Evolutionary conservation across 2,329 filamentous ascomycete species (phyloP).

Genomic region (Ilyonectria mors-panacis): DNA sequence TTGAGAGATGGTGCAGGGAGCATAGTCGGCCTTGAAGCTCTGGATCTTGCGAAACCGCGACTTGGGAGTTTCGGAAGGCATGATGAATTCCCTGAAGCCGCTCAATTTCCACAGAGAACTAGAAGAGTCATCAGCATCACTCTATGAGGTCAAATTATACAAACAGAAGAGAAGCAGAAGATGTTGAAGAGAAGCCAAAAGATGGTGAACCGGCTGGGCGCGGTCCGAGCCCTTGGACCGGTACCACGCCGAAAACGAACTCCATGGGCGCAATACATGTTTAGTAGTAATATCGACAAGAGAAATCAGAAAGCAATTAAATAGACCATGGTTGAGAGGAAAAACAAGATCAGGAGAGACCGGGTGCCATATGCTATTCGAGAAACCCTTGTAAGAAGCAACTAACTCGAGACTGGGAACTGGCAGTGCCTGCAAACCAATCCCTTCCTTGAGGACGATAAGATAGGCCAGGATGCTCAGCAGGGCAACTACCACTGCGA

Average conservation of each 20-base stretch:
- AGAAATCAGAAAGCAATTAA: background rate
- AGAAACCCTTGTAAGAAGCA: slow-evolving; percentile 9
- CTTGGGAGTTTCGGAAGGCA: slow-evolving; percentile 67
- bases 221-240: background rate
- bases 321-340: background rate
- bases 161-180: slow-evolving; percentile 10
- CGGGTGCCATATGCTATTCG: background rate
- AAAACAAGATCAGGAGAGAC: background rate
- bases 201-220: background rate
- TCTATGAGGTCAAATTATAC: background rate
- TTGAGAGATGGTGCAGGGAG: slow-evolving; percentile 88
- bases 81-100: slow-evolving; percentile 52
- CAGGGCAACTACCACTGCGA: slow-evolving; percentile 44
- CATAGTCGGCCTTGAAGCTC: slow-evolving; percentile 90
- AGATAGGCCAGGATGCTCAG: slow-evolving; percentile 39
- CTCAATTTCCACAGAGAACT: slow-evolving; percentile 41
- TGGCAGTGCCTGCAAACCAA: slow-evolving; percentile 24
- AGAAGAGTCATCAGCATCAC: slow-evolving; percentile 30
- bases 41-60: slow-evolving; percentile 86
- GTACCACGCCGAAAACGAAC: background rate
- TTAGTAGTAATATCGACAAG: background rate
- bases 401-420: slow-evolving; percentile 31
- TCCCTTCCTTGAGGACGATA: slow-evolving; percentile 23
- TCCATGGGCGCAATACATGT: background rate
- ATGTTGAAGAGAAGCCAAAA: background rate